phyloP scores from a whole-genome alignment of 148 eudicot species.

The Chenopodium berlandieri region DNA sequence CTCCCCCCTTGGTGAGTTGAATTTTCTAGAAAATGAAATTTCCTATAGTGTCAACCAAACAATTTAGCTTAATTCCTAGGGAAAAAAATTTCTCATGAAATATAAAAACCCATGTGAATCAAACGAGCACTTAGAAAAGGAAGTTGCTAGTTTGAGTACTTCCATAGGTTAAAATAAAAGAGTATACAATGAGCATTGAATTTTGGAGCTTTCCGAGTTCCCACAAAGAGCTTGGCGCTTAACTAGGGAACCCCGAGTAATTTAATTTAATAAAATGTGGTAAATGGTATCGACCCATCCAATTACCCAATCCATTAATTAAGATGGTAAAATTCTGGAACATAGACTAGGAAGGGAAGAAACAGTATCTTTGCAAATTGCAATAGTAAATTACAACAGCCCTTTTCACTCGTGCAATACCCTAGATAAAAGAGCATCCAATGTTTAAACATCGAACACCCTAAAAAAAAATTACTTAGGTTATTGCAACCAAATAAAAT shows the following conservation, averaged over 20 bases:
- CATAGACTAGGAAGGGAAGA: neutral
- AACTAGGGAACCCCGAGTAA: neutral
- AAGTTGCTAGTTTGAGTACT: neutral
- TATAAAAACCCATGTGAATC: too few relatives aligned
- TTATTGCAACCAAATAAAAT: neutral
- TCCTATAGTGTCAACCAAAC: too few relatives aligned
- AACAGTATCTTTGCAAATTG: neutral
- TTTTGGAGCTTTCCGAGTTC: neutral
- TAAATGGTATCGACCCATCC: neutral
- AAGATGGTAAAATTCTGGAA: neutral
- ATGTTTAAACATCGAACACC: neutral
- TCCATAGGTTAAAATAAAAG: neutral
- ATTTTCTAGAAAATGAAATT: too few relatives aligned
- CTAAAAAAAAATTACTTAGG: neutral
- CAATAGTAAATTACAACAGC: neutral
- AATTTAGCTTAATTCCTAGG: too few relatives aligned
- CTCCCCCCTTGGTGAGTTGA: too few relatives aligned
- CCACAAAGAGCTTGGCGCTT: neutral
- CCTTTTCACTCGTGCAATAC: neutral
- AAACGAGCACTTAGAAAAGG: neutral
- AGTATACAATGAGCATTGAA: slow-evolving; percentile 7
- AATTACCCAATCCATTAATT: neutral
- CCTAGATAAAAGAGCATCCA: slow-evolving; percentile 9
- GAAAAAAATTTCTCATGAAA: too few relatives aligned
- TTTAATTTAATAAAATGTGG: neutral